Evolutionary conservation across 345 rosid species (phyloP).

Genomic region (Arabis hirsuta): DNA sequence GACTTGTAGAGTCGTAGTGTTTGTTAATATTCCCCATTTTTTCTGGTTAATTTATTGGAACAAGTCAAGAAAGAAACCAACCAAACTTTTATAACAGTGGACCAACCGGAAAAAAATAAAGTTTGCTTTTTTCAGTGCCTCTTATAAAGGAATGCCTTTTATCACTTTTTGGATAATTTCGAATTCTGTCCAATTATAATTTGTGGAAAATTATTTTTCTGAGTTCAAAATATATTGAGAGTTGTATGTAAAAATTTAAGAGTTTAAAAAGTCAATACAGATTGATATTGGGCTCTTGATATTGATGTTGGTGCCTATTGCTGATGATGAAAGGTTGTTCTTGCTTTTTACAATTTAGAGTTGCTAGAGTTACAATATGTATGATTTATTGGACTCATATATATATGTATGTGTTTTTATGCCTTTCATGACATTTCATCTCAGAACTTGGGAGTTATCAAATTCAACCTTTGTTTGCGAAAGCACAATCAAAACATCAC

Average conservation of each 20-base stretch:
- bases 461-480: slow-evolving; percentile 17
- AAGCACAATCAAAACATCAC: slow-evolving; percentile 1
- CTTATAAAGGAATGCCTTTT: background rate
- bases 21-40: slow-evolving; percentile 24
- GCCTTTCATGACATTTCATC: background rate
- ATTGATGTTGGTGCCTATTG: slow-evolving; percentile 8
- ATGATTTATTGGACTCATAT: too few species aligned
- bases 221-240: background rate
- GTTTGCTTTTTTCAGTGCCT: slow-evolving; percentile 20
- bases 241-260: background rate
- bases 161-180: slow-evolving; percentile 32
- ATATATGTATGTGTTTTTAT: too few species aligned
- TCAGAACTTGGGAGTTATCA: background rate
- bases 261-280: too few species aligned
- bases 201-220: background rate
- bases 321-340: background rate
- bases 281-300: background rate
- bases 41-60: background rate
- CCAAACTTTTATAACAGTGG: slow-evolving; percentile 28
- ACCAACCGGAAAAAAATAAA: background rate
- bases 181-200: background rate
- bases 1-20: slow-evolving; percentile 27
- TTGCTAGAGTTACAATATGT: background rate
- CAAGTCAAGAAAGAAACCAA: slow-evolving; percentile 25
- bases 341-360: slow-evolving; percentile 4